Evolutionary conservation across 2,329 filamentous ascomycete genomes (phyloP).

Genomic region (Fusarium succisae): DNA sequence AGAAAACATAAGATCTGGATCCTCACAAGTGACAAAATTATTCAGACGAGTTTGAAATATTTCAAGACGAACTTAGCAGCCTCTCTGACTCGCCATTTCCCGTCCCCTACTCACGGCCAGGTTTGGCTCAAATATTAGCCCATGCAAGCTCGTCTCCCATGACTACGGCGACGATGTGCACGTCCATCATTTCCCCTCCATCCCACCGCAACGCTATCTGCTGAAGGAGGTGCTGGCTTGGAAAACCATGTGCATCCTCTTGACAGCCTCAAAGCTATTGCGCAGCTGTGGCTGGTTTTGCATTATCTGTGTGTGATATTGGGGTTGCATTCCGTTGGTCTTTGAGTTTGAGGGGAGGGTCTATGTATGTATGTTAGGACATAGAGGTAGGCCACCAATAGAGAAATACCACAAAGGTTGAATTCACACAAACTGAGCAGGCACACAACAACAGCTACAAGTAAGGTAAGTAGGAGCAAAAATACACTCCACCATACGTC

Average conservation of each 20-base stretch:
- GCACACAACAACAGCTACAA: background rate
- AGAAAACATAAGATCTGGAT: background rate
- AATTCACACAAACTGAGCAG: background rate
- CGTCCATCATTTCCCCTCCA: background rate
- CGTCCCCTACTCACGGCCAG: background rate
- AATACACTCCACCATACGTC: slow-evolving; percentile 38
- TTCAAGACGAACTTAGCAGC: background rate
- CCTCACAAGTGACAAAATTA: background rate
- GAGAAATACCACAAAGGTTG: slow-evolving; percentile 3
- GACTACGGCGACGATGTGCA: slow-evolving; percentile 3
- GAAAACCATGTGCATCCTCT: background rate
- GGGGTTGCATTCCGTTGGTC: slow-evolving; percentile 12
- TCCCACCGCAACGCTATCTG: background rate
- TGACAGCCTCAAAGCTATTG: background rate
- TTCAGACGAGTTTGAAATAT: background rate
- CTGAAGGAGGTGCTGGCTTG: background rate
- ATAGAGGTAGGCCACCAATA: background rate
- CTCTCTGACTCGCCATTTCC: background rate
- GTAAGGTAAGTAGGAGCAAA: background rate
- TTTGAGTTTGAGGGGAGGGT: background rate
- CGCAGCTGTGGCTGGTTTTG: background rate
- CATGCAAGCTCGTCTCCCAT: background rate
- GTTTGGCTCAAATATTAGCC: background rate
- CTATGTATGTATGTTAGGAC: background rate
- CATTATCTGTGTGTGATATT: background rate